Conservation (phyloP, 2,329 filamentous ascomycete genomes). For the Rutstroemia sp. region DNA sequence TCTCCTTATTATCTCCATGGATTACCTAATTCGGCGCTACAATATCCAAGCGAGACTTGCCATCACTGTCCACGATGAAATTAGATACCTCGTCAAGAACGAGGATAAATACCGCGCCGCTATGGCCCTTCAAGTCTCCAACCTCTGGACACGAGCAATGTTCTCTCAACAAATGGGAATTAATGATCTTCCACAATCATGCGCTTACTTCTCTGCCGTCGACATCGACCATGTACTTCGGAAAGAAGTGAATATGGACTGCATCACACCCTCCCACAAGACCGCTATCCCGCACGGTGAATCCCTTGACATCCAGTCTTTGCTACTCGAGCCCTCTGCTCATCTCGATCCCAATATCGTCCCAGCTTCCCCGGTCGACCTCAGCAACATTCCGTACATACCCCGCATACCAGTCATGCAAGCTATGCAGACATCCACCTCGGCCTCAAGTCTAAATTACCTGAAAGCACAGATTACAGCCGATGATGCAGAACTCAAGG, state of each 20-base stretch:
- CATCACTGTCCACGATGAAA: constrained; percentile 96
- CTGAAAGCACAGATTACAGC: constrained; percentile 78
- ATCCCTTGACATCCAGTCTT: constrained; percentile 71
- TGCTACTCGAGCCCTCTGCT: constrained; percentile 64
- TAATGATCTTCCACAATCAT: constrained; percentile 85
- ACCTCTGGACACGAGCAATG: constrained; percentile 96
- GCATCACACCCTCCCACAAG: constrained; percentile 80
- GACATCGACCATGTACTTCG: constrained; percentile 94
- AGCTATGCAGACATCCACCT: constrained; percentile 41
- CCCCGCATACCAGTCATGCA: constrained; percentile 76
- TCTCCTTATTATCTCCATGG: constrained; percentile 87
- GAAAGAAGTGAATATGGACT: constrained; percentile 98
- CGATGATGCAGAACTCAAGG: constrained; percentile 64
- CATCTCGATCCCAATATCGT: constrained; percentile 58
- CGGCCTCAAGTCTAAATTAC: constrained; percentile 44
- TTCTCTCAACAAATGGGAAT: constrained; percentile 97
- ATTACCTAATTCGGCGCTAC: constrained; percentile 80
- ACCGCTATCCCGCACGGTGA: constrained; percentile 76
- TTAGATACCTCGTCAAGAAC: constrained; percentile 82
- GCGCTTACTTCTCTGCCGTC: constrained; percentile 91
- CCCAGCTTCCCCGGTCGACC: constrained; percentile 39
- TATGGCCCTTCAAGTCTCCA: constrained; percentile 88
- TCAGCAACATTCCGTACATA: constrained; percentile 59
- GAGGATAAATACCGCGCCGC: constrained; percentile 83
- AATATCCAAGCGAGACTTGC: constrained; percentile 78